Base-by-base conservation (phyloP, 257 asterid species). In the Perilla frutescens region DNA sequence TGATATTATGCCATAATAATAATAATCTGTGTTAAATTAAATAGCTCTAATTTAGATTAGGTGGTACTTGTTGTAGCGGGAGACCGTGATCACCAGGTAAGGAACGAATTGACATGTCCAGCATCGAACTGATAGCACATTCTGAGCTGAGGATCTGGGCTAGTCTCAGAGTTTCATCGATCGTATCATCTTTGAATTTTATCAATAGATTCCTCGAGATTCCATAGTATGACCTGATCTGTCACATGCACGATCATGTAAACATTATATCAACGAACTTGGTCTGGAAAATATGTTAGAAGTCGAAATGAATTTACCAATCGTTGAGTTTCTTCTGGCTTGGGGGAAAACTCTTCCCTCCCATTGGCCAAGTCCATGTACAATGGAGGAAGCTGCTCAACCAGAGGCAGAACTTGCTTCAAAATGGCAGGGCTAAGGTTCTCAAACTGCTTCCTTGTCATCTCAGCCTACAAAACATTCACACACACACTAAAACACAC, bases 141-240 rank as follows among this genome's bases (percentile, higher is more conserved):
- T 92, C 98, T 61, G 99, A 85, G 82, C 94, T 92, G 70, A 95
- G 99, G 81, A 92, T 77, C 81, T 95, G 96, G 71, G 98, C 96
- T 76, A 95, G 83, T 58, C 81, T 70, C 26, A 97, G 70, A 75
- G 98, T 95, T 84, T 95, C 99, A 62, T 95, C 99, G 29, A 95
- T 95, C 55, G 87, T 70, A 74, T 92, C 99, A 13, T 95, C 99
- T 80, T 84, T 87, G 88, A 95, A 95, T 85, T 90, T 95, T 83
- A 95, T 86, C 51, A 95, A 68, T 32, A 95, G 86, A 85, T 95
- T 95, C 81, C 93, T 87, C 2, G 99, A 83, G 73, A 95, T 84
- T 72, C 98, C 99, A 13, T 95, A 95, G 80, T 95, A 95, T 66
- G 98, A 84, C 81, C 82, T 86, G 75, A 95, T 85, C 99, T 95